Base-by-base conservation (phyloP, 2,329 filamentous ascomycete species). In the Cladosporium oxysporum region DNA sequence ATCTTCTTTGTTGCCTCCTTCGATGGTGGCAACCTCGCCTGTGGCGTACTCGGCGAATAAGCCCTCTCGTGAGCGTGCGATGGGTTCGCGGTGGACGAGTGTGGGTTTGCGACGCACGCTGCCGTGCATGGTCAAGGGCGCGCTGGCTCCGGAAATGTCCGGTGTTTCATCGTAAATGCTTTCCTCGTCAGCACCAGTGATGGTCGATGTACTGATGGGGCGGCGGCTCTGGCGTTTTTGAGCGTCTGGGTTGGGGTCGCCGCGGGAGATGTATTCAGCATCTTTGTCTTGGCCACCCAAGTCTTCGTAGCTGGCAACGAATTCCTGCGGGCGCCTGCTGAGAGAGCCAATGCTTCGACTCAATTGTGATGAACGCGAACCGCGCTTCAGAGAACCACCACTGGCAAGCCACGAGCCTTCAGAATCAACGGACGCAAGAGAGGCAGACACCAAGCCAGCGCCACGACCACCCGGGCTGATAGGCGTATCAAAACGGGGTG, bases 341-440 rank as follows among this genome's bases (percentile, higher is more conserved):
- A 77, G 74, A 11, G 82, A 84, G 18, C 79, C 78, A 26, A 79
- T 74, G 69, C 82, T 83, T 70, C 83, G 84, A 59, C 78, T 79
- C 69, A 80, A 71, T 70, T 79, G 74, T 64, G 79, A 80, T 70
- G 74, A 79, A 73, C 74, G 79, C 69, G 81, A 84, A 65, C 76
- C 77, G 53, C 79, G 79, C 76, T 84, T 80, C 71, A 83, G 77
- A 68, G 84, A 83, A 65, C 89, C 88, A 18, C 94, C 93, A 3
- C 93, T 95, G 1, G 74, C 74, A 53, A 99, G 88, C 95, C 95
- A 99, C 0, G 93, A 97, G 5, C 87, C 95, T 80, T 99, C 95
- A 0, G 93, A 97, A 75, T 97, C 95, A 66, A 98, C 92, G 0
- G 93, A 97, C 1, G 93, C 95, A 21, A 98, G 84, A 0, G 94